Conservation (phyloP, 2,329 filamentous ascomycete species). For the Epichloe bromicola region DNA sequence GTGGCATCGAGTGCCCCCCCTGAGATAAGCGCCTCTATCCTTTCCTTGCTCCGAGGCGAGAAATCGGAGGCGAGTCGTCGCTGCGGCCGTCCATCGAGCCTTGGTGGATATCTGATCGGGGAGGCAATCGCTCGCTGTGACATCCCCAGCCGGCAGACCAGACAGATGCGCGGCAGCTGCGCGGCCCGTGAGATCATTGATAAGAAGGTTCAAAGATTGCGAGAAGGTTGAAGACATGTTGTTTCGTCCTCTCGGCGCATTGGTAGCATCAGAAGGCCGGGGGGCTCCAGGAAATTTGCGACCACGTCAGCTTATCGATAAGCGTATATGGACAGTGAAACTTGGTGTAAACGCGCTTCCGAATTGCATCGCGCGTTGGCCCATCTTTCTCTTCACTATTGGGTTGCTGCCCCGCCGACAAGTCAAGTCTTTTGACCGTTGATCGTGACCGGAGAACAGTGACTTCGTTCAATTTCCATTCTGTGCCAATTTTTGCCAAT, state of each 20-base stretch:
- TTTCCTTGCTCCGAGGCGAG: constrained; percentile 10
- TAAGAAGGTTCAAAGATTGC: background rate
- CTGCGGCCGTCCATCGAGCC: constrained; percentile 3
- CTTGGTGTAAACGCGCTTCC: background rate
- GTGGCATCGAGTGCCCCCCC: constrained; percentile 3
- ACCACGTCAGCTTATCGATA: constrained; percentile 5
- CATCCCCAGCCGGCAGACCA: constrained; percentile 20
- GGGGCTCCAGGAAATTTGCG: constrained; percentile 3
- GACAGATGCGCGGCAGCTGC: constrained; percentile 20
- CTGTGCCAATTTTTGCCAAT: background rate
- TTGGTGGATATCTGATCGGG: constrained; percentile 4
- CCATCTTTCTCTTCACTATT: background rate
- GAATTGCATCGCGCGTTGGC: background rate
- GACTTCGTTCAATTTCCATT: background rate
- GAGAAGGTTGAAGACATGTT: background rate
- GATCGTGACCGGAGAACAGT: background rate
- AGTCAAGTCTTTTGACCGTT: background rate
- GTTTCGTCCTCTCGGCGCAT: background rate
- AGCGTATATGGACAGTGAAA: background rate
- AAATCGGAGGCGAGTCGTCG: constrained; percentile 15
- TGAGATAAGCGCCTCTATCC: constrained; percentile 15
- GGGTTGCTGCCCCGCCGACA: too few relatives aligned
- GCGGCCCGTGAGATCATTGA: constrained; percentile 24
- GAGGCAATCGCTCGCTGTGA: constrained; percentile 10
- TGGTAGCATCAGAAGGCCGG: background rate